phyloP scores from a whole-genome alignment of 495 filamentous ascomycete species.

The Evernia prunastri region DNA sequence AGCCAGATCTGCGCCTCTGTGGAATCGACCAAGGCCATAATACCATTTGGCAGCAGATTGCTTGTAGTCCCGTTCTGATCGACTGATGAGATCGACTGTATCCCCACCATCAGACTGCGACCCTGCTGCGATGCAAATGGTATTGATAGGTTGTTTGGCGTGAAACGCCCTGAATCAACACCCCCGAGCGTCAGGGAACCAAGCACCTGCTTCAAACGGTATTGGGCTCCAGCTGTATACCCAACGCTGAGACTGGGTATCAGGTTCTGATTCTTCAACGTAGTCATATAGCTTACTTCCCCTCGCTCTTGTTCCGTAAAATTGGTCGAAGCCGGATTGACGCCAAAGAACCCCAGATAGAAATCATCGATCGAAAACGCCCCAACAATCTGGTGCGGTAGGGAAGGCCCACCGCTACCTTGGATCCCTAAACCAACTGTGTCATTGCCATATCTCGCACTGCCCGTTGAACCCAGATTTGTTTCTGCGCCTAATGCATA shows the following conservation, averaged over 20 bases:
- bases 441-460: conserved; percentile 45
- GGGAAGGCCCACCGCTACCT: conserved; percentile 35
- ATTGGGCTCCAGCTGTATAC: conserved; percentile 52
- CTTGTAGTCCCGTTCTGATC: conserved; percentile 23
- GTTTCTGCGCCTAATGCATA: conserved; percentile 37
- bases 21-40: conserved; percentile 44
- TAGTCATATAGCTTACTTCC: conserved; percentile 43
- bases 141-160: conserved; percentile 43
- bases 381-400: conserved; percentile 44
- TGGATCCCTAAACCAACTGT: conserved; percentile 43
- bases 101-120: conserved; percentile 43
- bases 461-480: conserved; percentile 39
- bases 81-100: conserved; percentile 42
- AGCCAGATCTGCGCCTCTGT: conserved; percentile 51
- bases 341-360: conserved; percentile 51
- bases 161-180: conserved; percentile 47
- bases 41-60: conserved; percentile 21
- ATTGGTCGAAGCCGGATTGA: conserved; percentile 45
- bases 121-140: conserved; percentile 43
- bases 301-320: conserved; percentile 40
- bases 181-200: conserved; percentile 52
- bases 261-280: conserved; percentile 38
- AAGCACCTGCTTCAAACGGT: conserved; percentile 46
- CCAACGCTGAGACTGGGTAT: conserved; percentile 49
- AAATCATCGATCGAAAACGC: conserved; percentile 42